Evolutionary conservation across 2,329 filamentous ascomycete genomes (phyloP).

Genomic region (Diaporthe eres): DNA sequence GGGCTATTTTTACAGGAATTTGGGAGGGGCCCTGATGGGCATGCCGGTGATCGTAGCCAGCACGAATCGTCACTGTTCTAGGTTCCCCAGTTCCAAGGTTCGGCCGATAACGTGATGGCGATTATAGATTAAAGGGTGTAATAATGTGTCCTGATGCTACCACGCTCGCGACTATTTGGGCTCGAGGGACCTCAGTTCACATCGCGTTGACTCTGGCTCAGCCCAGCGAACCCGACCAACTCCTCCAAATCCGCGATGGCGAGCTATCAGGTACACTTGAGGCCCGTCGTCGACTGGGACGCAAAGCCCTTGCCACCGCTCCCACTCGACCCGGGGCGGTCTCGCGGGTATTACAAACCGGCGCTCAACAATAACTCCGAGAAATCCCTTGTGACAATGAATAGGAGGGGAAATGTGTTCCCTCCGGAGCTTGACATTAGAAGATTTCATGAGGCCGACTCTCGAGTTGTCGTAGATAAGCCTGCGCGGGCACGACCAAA

Average conservation of each 20-base stretch:
- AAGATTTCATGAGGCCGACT: background rate
- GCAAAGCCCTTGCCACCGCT: conserved; percentile 22
- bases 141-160: background rate
- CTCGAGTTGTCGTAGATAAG: conserved; percentile 11
- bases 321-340: conserved; percentile 1
- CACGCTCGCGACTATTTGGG: background rate
- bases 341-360: background rate
- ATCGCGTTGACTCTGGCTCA: background rate
- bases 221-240: background rate
- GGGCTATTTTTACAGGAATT: conserved; percentile 24
- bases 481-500: background rate
- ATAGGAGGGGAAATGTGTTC: conserved; percentile 16
- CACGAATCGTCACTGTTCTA: conserved; percentile 4
- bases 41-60: conserved; percentile 12
- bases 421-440: background rate
- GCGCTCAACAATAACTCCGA: background rate
- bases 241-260: background rate
- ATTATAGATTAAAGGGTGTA: background rate
- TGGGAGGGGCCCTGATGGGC: conserved; percentile 12
- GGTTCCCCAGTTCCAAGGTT: background rate
- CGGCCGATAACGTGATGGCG: background rate
- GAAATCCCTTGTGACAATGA: background rate
- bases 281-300: conserved; percentile 1
- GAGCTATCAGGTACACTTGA: conserved; percentile 11
- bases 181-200: background rate